Evolutionary conservation across 2,329 filamentous ascomycete species (phyloP), one percentile per base, ranked within the genome.

Genomic region (Venturia carpophila): DNA sequence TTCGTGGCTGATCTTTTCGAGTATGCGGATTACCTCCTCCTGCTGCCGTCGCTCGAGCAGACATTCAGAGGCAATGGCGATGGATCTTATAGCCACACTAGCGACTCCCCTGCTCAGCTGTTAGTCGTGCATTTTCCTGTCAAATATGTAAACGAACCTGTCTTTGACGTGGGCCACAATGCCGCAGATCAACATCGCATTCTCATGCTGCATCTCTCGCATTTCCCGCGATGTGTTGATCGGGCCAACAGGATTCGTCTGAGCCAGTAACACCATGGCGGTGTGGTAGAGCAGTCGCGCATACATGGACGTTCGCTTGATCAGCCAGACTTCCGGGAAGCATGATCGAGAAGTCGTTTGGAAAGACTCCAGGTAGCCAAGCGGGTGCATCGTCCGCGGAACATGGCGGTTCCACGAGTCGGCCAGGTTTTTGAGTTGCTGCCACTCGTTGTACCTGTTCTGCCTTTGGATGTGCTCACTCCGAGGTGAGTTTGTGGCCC

Each of bases 231-330:
- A 82, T 80, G 45, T 84, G 81, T 9, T 37, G 5, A 82, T 78
- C 13, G 83, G 79, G 45, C 87, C 81, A 63, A 88, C 74, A 0
- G 92, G 92, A 73, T 96, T 88, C 27, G 87, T 87, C 69, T 93
- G 90, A 3, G 89, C 85, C 5, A 97, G 82, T 42, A 97, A 78
- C 68, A 90, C 88, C 77, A 93, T 88, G 27, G 90, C 87, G 0
- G 90, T 94, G 73, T 97, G 92, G 73, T 95, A 97, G 74, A 96
- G 92, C 10, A 97, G 80, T 60, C 91, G 85, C 4, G 90, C 91
- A 34, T 96, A 84, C 41, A 94, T 87, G 3, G 91, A 90, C 3
- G 90, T 84, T 65, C 90, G 84, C 75, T 94, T 94, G 70, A 93
- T 86, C 63, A 96, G 80, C 91, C 92, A 97, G 47, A 96, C 84